Percentiles rank a stretch among this genome's conserved stretches.
phyloP scores from a whole-genome alignment of 1,284 basidiomycete genomes.

The Neonothopanus nambi region DNA sequence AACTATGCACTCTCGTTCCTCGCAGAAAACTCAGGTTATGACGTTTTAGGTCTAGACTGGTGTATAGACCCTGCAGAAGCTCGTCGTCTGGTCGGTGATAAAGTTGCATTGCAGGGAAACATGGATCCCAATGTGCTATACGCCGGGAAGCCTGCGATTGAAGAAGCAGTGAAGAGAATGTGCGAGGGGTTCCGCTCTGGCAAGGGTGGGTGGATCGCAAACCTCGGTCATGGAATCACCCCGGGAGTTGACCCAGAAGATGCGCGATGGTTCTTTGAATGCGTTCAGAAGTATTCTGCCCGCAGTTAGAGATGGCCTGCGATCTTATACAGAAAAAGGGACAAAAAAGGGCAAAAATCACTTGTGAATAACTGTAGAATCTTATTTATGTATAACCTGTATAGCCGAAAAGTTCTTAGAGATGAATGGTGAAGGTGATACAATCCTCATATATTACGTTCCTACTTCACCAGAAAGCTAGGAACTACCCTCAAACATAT shows the following conservation, averaged over 20 bases:
- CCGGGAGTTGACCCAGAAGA: constrained; percentile 95
- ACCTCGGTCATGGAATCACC: constrained; percentile 96
- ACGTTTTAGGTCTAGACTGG: constrained; percentile 91
- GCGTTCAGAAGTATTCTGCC: constrained; percentile 82
- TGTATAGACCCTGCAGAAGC: constrained; percentile 75
- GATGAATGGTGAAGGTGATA: not conserved
- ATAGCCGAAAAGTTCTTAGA: not conserved
- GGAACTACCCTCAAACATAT: not conserved
- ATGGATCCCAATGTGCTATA: constrained; percentile 90
- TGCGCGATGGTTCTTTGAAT: constrained; percentile 87
- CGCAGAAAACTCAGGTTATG: constrained; percentile 69
- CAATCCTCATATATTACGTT: not conserved
- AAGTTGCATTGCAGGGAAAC: constrained; percentile 91
- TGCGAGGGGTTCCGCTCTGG: constrained; percentile 72
- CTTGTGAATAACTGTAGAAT: too few species aligned
- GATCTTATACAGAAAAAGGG: not conserved
- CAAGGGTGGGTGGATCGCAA: constrained; percentile 85
- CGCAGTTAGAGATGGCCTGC: not conserved
- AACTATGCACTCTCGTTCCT: constrained; percentile 65
- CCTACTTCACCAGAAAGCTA: not conserved
- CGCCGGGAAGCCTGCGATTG: constrained; percentile 87
- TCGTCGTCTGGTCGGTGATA: constrained; percentile 55
- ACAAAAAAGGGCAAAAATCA: not conserved
- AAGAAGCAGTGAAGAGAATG: constrained; percentile 84
- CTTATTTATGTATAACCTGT: constrained; percentile 2